Conservation (phyloP, 306 rosid genomes). For the Macrotyloma uniflorum region DNA sequence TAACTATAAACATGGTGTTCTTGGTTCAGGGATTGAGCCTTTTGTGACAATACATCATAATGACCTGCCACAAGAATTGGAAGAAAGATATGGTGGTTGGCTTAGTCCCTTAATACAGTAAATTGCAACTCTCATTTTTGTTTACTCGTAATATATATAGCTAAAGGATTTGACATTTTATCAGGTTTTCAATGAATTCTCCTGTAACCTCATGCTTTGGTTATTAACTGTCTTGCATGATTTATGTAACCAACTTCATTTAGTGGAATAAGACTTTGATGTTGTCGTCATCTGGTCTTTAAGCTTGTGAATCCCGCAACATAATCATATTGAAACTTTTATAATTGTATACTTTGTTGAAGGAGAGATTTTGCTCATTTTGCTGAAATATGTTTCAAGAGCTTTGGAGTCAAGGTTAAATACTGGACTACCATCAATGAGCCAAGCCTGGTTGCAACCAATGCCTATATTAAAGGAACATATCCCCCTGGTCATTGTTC, state of each 20-base stretch:
- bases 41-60: conserved; percentile 63
- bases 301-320: neutral
- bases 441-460: conserved; percentile 40
- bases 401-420: conserved; percentile 59
- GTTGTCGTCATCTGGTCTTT: too few species aligned
- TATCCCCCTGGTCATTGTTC: conserved; percentile 66
- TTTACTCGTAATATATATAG: too few species aligned
- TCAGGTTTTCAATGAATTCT: too few species aligned
- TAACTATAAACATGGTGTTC: conserved; percentile 25
- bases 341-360: neutral
- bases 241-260: too few species aligned
- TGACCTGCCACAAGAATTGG: conserved; percentile 59
- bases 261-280: too few species aligned
- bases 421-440: conserved; percentile 64
- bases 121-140: too few species aligned
- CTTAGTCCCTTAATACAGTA: conserved; percentile 61
- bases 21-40: conserved; percentile 60
- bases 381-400: conserved; percentile 55
- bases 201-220: too few species aligned
- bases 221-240: too few species aligned
- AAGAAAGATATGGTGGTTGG: conserved; percentile 66
- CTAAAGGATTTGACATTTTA: too few species aligned
- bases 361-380: conserved; percentile 64
- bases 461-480: conserved; percentile 42
- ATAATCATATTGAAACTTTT: neutral